Evolutionary conservation across 2,329 filamentous ascomycete species (phyloP).

Genomic region (Diaporthe destruens): DNA sequence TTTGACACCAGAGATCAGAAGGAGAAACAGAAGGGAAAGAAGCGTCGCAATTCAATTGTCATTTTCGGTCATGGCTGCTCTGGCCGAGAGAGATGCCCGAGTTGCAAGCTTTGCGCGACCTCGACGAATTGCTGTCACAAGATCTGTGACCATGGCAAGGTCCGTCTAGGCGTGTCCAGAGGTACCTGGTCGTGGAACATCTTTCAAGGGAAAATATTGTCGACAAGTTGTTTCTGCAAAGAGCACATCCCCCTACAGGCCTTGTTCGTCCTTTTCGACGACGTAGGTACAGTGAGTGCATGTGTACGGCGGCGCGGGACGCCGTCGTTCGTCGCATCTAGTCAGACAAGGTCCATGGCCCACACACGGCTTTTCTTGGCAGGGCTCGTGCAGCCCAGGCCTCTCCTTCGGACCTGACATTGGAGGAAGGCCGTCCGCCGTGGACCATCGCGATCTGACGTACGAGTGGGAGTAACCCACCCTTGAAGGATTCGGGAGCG

Average conservation of each 20-base stretch:
- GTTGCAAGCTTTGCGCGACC: neutral
- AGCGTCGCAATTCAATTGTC: neutral
- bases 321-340: neutral
- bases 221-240: neutral
- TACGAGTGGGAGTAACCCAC: neutral
- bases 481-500: neutral
- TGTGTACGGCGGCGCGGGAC: neutral
- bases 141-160: neutral
- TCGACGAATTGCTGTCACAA: neutral
- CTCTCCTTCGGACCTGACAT: neutral
- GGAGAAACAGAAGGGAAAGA: neutral
- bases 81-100: neutral
- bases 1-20: neutral
- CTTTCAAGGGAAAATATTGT: neutral
- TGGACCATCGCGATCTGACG: neutral
- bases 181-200: neutral
- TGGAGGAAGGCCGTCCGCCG: neutral
- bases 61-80: neutral
- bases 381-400: neutral
- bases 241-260: neutral
- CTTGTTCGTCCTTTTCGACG: neutral
- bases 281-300: no score
- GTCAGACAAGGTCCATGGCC: neutral
- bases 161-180: neutral
- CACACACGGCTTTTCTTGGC: neutral